A percentile compares a stretch with the other conserved stretches of the same genome.
Conservation (phyloP, 805 yeast genomes). For the Candida peoriensis region DNA sequence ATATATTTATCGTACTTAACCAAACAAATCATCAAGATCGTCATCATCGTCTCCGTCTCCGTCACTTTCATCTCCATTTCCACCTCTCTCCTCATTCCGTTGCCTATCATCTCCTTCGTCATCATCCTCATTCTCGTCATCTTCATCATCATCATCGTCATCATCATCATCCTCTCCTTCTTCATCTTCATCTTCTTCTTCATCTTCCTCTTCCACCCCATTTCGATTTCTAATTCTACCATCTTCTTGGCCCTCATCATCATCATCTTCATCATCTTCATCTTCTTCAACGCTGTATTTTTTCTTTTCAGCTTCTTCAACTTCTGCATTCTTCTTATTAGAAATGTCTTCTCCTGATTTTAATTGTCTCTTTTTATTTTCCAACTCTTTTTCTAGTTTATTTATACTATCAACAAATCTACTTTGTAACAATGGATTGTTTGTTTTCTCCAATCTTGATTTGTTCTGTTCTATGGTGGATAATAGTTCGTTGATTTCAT, state of each 20-base stretch:
- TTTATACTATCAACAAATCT: conserved; percentile 79
- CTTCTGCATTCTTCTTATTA: conserved; percentile 19
- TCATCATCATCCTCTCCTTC: conserved; percentile 24
- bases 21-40: no score
- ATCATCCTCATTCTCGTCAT: conserved; percentile 29
- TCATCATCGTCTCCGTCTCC: no score
- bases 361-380: conserved; percentile 69
- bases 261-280: conserved; percentile 29
- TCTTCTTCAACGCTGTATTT: conserved; percentile 21
- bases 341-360: conserved; percentile 30
- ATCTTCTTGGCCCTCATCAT: conserved; percentile 26
- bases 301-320: conserved; percentile 21
- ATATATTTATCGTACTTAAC: no score
- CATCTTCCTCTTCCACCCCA: conserved; percentile 30
- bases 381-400: conserved; percentile 76
- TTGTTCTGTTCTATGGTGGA: conserved; percentile 70
- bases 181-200: conserved; percentile 28
- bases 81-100: no score
- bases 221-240: no score
- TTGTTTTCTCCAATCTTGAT: conserved; percentile 64
- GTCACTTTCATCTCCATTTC: no score
- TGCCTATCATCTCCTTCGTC: conserved; percentile 24
- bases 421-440: conserved; percentile 79
- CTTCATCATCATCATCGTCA: conserved; percentile 31
- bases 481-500: conserved; percentile 81